These are phyloP conservation scores for Dactylellina drechsleri DNA, from an alignment of 2,329 filamentous ascomycete genomes.

Conservation along the genomic window DNA sequence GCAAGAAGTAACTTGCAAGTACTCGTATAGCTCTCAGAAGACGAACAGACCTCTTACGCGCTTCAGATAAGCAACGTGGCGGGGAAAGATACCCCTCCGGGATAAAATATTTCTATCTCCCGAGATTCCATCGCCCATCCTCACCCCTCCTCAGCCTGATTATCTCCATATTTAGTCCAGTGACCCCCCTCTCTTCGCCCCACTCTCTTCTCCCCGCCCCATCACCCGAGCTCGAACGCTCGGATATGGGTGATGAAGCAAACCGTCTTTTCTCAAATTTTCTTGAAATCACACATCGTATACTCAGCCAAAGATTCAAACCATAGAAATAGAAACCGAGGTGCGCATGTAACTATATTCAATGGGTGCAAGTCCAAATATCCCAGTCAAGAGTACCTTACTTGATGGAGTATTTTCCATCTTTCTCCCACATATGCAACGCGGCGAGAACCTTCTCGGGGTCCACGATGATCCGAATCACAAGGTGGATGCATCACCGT, in stretches of 20 bases:
- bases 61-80: neutral
- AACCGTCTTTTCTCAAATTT: neutral
- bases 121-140: slow-evolving; percentile 16
- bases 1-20: too few relatives aligned
- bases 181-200: slow-evolving; percentile 1
- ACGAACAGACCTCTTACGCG: too few relatives aligned
- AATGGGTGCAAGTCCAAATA: neutral
- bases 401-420: neutral
- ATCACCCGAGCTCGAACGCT: too few relatives aligned
- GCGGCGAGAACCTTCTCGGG: slow-evolving; percentile 1
- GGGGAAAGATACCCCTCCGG: neutral
- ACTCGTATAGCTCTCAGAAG: too few relatives aligned
- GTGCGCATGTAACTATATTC: neutral
- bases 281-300: neutral
- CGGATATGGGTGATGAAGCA: too few relatives aligned
- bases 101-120: neutral
- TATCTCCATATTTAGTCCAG: slow-evolving; percentile 3
- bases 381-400: neutral
- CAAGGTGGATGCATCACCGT: neutral
- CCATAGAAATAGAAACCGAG: neutral
- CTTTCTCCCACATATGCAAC: neutral
- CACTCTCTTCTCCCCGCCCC: slow-evolving; percentile 10
- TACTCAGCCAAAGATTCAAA: slow-evolving; percentile 18
- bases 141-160: neutral
- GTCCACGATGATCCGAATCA: neutral